phyloP scores from a whole-genome alignment of 495 filamentous ascomycete genomes.

The Annulohypoxylon nitens region DNA sequence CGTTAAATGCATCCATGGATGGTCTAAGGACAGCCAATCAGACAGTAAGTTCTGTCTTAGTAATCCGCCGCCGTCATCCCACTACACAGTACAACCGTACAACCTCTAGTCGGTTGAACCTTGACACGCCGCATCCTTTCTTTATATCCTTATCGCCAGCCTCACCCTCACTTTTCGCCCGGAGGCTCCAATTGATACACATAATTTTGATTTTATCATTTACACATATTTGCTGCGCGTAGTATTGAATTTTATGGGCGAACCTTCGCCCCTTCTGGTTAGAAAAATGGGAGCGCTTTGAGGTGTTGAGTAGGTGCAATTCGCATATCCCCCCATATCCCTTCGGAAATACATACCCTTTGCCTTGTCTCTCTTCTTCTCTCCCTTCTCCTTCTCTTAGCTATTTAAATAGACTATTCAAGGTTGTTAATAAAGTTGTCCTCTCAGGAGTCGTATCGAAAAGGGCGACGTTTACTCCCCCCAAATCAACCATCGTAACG shows the following conservation, averaged over 20 bases:
- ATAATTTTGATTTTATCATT: not conserved
- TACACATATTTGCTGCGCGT: conserved; percentile 13
- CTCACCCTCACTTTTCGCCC: conserved; percentile 22
- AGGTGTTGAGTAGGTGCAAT: conserved; percentile 42
- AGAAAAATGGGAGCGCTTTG: conserved; percentile 54
- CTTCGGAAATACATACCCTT: not conserved
- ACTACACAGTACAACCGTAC: conserved; percentile 36
- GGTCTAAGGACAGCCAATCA: conserved; percentile 27
- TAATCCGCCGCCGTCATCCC: conserved; percentile 50
- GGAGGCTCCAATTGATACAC: conserved; percentile 41
- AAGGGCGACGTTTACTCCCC: conserved; percentile 39
- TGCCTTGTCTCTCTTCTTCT: conserved; percentile 10
- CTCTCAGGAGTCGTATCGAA: conserved; percentile 39
- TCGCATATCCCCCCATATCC: conserved; percentile 1
- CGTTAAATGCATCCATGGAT: not conserved
- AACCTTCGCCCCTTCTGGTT: conserved; percentile 32
- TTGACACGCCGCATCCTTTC: conserved; percentile 27
- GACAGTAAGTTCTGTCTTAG: conserved; percentile 14
- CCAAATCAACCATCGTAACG: conserved; percentile 13
- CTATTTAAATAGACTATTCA: conserved; percentile 5
- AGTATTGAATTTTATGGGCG: conserved; percentile 45
- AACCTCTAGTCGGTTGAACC: conserved; percentile 30
- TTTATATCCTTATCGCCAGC: conserved; percentile 43
- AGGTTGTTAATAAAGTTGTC: conserved; percentile 9
- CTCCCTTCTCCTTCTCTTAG: conserved; percentile 6